Conservation (phyloP, 257 asterid genomes). For the Hygrophila difformis region DNA sequence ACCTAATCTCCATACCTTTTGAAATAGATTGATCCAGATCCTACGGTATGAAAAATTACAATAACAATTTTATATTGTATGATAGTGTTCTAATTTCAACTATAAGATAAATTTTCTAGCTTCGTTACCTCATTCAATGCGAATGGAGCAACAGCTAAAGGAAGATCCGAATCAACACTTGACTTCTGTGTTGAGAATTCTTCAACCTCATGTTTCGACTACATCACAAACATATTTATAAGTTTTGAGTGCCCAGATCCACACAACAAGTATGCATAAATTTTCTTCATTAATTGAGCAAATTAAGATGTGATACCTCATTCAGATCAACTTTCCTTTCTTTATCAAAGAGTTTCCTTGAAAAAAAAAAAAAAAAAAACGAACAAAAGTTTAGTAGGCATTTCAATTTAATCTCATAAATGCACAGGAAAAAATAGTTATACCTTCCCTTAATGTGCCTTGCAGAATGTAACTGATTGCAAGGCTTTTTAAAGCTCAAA, state of each 20-base stretch:
- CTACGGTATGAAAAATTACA: constrained; percentile 9
- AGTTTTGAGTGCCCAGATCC: not conserved
- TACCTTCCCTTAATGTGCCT: constrained; percentile 65
- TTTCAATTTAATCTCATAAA: constrained; percentile 1
- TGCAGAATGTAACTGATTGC: constrained; percentile 19
- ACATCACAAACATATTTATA: constrained; percentile 20
- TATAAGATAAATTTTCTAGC: not conserved
- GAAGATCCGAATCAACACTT: constrained; percentile 20
- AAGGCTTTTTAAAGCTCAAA: constrained; percentile 35
- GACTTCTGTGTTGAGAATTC: constrained; percentile 29
- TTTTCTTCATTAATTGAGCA: not conserved
- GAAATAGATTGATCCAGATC: constrained; percentile 17
- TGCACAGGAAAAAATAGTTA: constrained; percentile 1
- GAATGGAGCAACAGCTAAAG: constrained; percentile 28
- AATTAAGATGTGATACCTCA: constrained; percentile 34
- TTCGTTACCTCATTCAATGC: constrained; percentile 37
- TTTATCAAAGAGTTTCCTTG: constrained; percentile 54
- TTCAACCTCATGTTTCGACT: constrained; percentile 29
- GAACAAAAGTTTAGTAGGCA: constrained; percentile 15
- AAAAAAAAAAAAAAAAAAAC: constrained; percentile 2
- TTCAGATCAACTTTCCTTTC: constrained; percentile 23
- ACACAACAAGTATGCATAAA: not conserved
- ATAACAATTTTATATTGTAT: not conserved
- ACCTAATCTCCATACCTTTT: constrained; percentile 8
- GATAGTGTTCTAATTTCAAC: not conserved